Evolutionary conservation across 371 early-diverging fungal species (phyloP), one percentile per base, ranked within the genome.

Genomic region (Chytridium lagenaria): DNA sequence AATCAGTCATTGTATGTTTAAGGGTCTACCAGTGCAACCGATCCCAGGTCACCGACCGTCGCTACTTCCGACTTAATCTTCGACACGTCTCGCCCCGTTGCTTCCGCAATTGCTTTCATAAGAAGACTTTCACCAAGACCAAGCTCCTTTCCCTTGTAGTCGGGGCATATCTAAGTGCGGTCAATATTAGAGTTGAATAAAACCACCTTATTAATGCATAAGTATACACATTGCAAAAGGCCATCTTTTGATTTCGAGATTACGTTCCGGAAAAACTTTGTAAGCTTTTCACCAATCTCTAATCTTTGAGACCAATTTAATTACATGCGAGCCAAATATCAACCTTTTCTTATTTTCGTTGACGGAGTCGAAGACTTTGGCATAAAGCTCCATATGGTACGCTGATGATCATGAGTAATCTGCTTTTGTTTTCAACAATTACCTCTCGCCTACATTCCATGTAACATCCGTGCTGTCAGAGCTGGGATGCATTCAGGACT

Each of bases 41-140:
- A 83, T 5, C 99, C 99, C 55, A 99, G 79, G 81, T 99, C 99
- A 51, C 99, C 99, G 0, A 85, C 80, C 69, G 87, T 86, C 16
- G 83, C 84, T 72, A 92, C 85, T 33, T 94, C 95, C 50, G 86
- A 78, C 77, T 96, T 98, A 74, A 99, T 88, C 68, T 88, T 87
- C 22, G 86, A 83, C 61, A 87, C 79, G 34, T 89, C 87, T 28
- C 93, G 83, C 3, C 97, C 96, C 0, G 97, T 95, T 0, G 96
- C 91, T 40, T 91, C 80, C 2, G 93, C 97, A 68, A 99, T 91
- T 5, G 98, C 96, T 81, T 98, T 98, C 77, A 98, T 89, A 37
- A 99, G 81, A 1, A 97, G 80, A 12, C 92, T 89, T 75, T 99
- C 99, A 40, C 99, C 99, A 51, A 99, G 90, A 19, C 98, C 99